These are phyloP conservation scores for Mucor racemosus DNA, from an alignment of 371 early-diverging fungal genomes.

Conservation along the genomic window DNA sequence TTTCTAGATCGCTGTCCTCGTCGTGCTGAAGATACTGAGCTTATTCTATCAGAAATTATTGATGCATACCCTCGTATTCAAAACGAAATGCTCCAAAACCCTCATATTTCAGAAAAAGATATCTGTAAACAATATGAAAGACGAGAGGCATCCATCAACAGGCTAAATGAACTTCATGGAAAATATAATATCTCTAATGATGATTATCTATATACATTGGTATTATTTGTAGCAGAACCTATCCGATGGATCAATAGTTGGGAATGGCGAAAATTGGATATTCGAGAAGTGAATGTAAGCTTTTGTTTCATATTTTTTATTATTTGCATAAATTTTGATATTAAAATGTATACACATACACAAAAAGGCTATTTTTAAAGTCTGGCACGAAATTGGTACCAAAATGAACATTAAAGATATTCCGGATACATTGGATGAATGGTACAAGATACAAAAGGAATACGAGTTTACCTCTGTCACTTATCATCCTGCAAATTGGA, in stretches of 20 bases:
- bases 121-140: conserved; percentile 40
- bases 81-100: conserved; percentile 30
- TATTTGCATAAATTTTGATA: neutral
- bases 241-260: conserved; percentile 49
- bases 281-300: conserved; percentile 52
- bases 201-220: conserved; percentile 56
- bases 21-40: conserved; percentile 57
- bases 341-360: no score
- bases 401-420: conserved; percentile 59
- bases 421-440: conserved; percentile 49
- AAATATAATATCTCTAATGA: conserved; percentile 56
- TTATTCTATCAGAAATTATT: conserved; percentile 47
- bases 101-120: conserved; percentile 28
- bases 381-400: conserved; percentile 48
- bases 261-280: conserved; percentile 52
- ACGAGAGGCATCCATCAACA: conserved; percentile 29
- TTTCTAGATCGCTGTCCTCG: conserved; percentile 38
- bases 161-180: conserved; percentile 58
- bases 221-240: conserved; percentile 53
- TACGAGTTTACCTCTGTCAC: conserved; percentile 23
- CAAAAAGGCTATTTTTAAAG: conserved; percentile 36
- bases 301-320: neutral
- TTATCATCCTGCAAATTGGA: conserved; percentile 33
- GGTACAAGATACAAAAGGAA: conserved; percentile 37
- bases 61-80: conserved; percentile 45